Percentiles rank a stretch among this genome's conserved stretches.
phyloP scores from a whole-genome alignment of 2,329 filamentous ascomycete genomes.

The Calonectria pseudoturangicola region DNA sequence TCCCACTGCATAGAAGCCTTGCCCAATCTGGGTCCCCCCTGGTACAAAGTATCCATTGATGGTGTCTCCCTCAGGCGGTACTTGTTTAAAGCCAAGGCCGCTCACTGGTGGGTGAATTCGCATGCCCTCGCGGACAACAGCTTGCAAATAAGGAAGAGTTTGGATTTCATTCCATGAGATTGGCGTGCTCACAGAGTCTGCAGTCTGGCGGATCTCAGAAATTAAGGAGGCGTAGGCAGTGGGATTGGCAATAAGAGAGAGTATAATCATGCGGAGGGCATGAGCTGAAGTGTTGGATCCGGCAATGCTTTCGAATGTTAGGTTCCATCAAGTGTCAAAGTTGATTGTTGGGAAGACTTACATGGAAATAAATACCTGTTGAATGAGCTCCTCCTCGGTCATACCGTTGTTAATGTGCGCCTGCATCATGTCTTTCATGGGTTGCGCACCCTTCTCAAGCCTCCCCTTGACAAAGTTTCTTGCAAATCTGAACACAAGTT shows the following conservation, averaged over 20 bases:
- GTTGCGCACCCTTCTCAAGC: conserved; percentile 43
- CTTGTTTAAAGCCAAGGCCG: conserved; percentile 71
- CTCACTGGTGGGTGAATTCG: conserved; percentile 74
- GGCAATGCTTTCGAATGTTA: conserved; percentile 66
- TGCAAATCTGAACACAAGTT: conserved; percentile 37
- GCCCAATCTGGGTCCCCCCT: conserved; percentile 71
- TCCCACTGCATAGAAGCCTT: conserved; percentile 73
- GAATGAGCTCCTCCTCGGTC: conserved; percentile 59
- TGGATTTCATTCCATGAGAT: conserved; percentile 70
- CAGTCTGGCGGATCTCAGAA: conserved; percentile 66
- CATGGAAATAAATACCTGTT: conserved; percentile 64
- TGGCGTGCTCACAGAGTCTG: conserved; percentile 58
- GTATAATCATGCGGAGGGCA: conserved; percentile 69
- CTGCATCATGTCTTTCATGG: conserved; percentile 62
- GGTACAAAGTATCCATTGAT: conserved; percentile 71
- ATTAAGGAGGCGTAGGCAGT: conserved; percentile 63
- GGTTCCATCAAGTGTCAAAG: accelerated
- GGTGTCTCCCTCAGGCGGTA: conserved; percentile 70
- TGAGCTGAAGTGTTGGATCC: conserved; percentile 77
- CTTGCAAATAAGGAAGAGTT: conserved; percentile 72
- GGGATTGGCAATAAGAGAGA: conserved; percentile 69
- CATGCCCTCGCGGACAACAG: conserved; percentile 74
- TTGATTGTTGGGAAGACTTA: conserved; percentile 40
- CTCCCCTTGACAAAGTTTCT: conserved; percentile 49
- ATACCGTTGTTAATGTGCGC: conserved; percentile 63